Conservation (phyloP, 306 rosid species). For the Cicer chorassanicum region DNA sequence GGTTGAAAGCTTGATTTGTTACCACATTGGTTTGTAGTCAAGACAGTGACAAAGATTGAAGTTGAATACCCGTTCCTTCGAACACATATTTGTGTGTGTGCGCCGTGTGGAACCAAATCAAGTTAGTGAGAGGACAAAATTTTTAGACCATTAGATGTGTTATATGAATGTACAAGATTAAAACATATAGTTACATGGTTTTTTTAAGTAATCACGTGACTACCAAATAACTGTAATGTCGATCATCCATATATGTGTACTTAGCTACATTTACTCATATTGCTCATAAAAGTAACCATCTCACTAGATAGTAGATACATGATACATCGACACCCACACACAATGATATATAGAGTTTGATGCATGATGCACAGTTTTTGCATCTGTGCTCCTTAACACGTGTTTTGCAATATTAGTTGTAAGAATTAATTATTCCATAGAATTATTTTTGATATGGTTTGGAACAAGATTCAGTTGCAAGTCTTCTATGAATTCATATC, state of each 20-base stretch:
- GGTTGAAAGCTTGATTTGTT: not conserved
- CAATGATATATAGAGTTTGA: no score
- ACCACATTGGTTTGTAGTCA: slow-evolving; percentile 13
- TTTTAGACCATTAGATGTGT: not conserved
- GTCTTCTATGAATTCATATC: slow-evolving; percentile 21
- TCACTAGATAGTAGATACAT: not conserved
- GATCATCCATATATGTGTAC: not conserved
- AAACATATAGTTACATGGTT: not conserved
- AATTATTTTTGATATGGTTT: slow-evolving; percentile 4
- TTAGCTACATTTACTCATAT: not conserved
- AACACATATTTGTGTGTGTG: not conserved
- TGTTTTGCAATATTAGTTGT: no score
- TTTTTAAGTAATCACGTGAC: not conserved
- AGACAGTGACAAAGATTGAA: not conserved
- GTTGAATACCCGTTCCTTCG: not conserved
- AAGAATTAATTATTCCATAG: slow-evolving; percentile 26
- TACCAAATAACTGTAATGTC: not conserved
- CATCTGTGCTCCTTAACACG: no score
- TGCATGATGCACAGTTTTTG: no score
- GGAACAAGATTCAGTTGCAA: slow-evolving; percentile 4
- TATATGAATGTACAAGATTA: not conserved
- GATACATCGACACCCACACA: no score
- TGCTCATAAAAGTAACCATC: not conserved
- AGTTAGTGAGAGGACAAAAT: not conserved
- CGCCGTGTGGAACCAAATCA: not conserved